Evolutionary conservation across 169 alveolate genomes (phyloP).

Genomic region (Plasmodium inui): DNA sequence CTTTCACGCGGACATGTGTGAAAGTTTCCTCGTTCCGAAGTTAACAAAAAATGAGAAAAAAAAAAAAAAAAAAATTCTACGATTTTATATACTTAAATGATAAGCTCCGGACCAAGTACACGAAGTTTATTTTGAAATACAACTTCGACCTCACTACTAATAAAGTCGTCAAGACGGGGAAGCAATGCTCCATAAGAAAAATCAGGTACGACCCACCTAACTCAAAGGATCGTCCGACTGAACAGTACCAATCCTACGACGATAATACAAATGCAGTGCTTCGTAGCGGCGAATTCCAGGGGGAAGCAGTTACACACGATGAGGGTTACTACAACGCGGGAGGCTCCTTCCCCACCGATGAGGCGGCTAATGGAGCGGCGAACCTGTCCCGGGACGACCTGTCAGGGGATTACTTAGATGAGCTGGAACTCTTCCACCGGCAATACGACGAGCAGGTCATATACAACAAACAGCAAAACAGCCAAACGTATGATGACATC

Average conservation of each 20-base stretch:
- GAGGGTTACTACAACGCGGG: not conserved
- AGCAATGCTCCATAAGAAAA: not conserved
- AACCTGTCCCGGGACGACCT: not conserved
- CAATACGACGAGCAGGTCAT: slow-evolving; percentile 39
- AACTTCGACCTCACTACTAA: slow-evolving; percentile 29
- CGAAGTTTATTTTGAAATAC: slow-evolving; percentile 47
- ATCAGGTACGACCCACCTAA: slow-evolving; percentile 41
- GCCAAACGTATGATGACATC: not conserved
- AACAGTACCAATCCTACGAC: not conserved
- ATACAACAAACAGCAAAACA: not conserved
- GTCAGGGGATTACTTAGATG: not conserved
- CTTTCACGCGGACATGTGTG: slow-evolving; percentile 84
- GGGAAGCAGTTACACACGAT: not conserved
- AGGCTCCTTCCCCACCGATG: not conserved
- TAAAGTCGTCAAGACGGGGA: slow-evolving; percentile 28
- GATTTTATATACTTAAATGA: slow-evolving; percentile 62
- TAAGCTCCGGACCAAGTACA: slow-evolving; percentile 15
- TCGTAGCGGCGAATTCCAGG: not conserved
- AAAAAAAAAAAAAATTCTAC: slow-evolving; percentile 39
- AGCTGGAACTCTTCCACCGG: slow-evolving; percentile 28
- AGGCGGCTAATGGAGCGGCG: not conserved
- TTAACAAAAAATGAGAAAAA: slow-evolving; percentile 30
- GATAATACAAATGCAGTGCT: slow-evolving; percentile 20
- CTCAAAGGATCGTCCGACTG: slow-evolving; percentile 5
- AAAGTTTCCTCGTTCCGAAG: slow-evolving; percentile 78